Conservation (phyloP, 306 rosid genomes). For the Cucumis cinereus region DNA sequence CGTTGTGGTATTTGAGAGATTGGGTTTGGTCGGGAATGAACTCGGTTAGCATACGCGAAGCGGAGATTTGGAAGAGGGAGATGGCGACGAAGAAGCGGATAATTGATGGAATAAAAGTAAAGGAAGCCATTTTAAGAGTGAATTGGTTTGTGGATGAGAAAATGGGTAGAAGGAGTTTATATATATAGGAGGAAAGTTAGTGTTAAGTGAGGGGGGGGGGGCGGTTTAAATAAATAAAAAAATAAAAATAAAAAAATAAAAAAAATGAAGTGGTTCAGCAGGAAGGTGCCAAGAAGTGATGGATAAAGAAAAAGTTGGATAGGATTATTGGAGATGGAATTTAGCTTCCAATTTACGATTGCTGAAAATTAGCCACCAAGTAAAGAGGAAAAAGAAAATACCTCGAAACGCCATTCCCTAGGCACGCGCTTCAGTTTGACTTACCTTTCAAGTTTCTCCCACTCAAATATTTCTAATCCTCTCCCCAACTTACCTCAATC, state of each 20-base stretch:
- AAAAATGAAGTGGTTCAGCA: neutral
- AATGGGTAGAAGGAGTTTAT: neutral
- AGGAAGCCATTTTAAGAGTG: conserved; percentile 21
- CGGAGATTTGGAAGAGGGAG: conserved; percentile 30
- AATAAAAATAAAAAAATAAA: too few species aligned
- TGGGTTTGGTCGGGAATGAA: conserved; percentile 45
- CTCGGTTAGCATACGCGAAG: conserved; percentile 33
- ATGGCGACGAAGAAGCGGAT: conserved; percentile 12
- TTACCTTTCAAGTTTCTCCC: neutral
- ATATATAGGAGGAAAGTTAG: conserved; percentile 17
- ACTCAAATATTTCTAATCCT: too few species aligned
- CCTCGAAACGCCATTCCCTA: neutral
- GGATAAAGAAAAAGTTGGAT: neutral
- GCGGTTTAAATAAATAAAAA: too few species aligned
- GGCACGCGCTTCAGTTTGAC: neutral
- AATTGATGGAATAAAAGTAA: neutral
- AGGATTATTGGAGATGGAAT: neutral
- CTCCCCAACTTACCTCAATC: too few species aligned
- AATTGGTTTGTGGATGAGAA: neutral
- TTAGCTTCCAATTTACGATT: neutral
- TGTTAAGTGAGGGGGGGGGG: too few species aligned
- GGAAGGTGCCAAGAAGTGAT: neutral
- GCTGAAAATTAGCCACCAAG: neutral
- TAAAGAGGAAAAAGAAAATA: neutral
- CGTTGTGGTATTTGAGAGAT: conserved; percentile 66